Evolutionary conservation across 495 filamentous ascomycete genomes (phyloP), one percentile per base, ranked within the genome.

Genomic region (Cercophora samala): DNA sequence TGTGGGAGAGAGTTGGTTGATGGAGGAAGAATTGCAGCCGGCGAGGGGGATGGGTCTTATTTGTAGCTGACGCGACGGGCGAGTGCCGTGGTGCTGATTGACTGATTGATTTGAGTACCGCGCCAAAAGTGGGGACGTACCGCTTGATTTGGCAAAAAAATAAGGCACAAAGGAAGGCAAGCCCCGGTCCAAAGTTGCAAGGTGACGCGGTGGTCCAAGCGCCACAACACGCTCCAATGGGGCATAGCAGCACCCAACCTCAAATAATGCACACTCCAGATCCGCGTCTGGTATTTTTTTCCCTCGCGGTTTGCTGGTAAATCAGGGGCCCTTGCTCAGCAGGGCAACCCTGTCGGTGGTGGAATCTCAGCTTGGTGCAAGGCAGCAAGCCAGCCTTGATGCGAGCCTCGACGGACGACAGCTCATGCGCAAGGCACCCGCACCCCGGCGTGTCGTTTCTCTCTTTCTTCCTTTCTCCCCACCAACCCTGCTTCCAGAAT

Each of bases 11-110:
- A 79, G 76, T 77, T 82, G 73, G 76, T 74, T 75, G 74, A 75
- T 73, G 78, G 80, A 79, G 73, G 74, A 77, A 74, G 72, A 70
- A 67, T 64, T 69, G 77, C 71, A 75, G 78, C 78, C 77, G 81
- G 78, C 75, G 74, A 74, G 77, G 76, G 77, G 70, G 74, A 68
- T 72, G 72, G 74, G 72, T 77, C 73, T 83, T 83, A n/a, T n/a
- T 82, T 83, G 81, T 83, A 83, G 79, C 80, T 81, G 78, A 76
- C 77, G 78, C 76, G 78, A 72, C 73, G 59, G 71, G 72, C 79
- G 71, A 73, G 75, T 78, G 76, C 67, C 73, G 74, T 71, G 73
- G 51, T 69, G 69, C 74, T 76, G 74, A 76, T 76, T 76, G 81
- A 80, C 78, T 82, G 81, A 82, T 82, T 82, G 74, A 75, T 73